Conservation (phyloP, 129 eudicot species). For the Helianthus tuberosus region DNA sequence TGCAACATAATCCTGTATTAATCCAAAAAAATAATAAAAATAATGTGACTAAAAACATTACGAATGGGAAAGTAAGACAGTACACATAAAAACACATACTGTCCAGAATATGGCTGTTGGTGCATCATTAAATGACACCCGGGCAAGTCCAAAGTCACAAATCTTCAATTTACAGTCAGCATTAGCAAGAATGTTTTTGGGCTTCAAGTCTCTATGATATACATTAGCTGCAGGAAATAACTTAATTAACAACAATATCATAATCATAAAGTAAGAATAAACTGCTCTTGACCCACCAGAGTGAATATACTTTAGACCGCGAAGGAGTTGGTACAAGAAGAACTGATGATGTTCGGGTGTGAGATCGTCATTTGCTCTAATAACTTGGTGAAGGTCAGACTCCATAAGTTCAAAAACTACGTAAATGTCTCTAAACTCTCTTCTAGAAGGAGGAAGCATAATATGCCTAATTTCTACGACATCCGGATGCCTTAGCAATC, state of each 20-base stretch:
- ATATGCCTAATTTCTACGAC: slow-evolving; percentile 83
- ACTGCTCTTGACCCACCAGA: slow-evolving; percentile 46
- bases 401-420: slow-evolving; percentile 84
- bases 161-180: slow-evolving; percentile 78
- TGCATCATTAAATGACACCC: slow-evolving; percentile 71
- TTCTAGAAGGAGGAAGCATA: slow-evolving; percentile 88
- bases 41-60: slow-evolving; percentile 12
- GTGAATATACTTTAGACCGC: slow-evolving; percentile 85
- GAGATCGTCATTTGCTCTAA: slow-evolving; percentile 84
- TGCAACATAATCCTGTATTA: slow-evolving; percentile 78
- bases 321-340: slow-evolving; percentile 84
- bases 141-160: slow-evolving; percentile 81
- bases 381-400: slow-evolving; percentile 85
- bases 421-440: slow-evolving; percentile 76
- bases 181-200: slow-evolving; percentile 74
- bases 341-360: slow-evolving; percentile 89
- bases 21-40: neutral
- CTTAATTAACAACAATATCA: neutral
- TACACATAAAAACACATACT: slow-evolving; percentile 32
- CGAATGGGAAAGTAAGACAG: neutral
- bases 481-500: slow-evolving; percentile 79
- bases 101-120: slow-evolving; percentile 82
- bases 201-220: slow-evolving; percentile 77
- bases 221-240: slow-evolving; percentile 58
- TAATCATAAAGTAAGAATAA: neutral